Evolutionary conservation across 805 yeast genomes (phyloP), one percentile per base, ranked within the genome.

Genomic region (Cyberlindnera lachancei): DNA sequence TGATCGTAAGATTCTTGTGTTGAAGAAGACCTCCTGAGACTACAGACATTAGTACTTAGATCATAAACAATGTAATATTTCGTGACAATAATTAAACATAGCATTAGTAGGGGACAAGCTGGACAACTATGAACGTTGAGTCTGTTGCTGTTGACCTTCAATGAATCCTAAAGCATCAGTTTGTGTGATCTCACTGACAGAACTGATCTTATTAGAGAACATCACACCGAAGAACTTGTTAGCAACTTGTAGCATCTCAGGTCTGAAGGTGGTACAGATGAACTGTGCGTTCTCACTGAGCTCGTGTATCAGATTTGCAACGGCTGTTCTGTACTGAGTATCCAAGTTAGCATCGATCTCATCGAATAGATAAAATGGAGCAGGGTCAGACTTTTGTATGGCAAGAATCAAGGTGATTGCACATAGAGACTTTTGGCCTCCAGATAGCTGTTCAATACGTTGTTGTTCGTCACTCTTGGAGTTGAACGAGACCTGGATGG

Each of bases 281-380:
- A 90, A 92, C 57, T 92, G 98, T 11, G 94, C 94, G 34, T 68
- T 58, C 6, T 46, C 48, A 15, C 95, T 73, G 34, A 88, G 58
- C 22, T 71, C 66, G 42, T 73, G 66, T 34, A 92, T 77, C 64
- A 84, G 61, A 21, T 66, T 59, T 0, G 97, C 95, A 15, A 92
- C 95, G 0, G 95, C 75, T 0, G 83, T 71, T 48, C 98, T 71
- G 52, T 88, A 90, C 50, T 84, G 95, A 3, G 94, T 75, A 58
- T 92, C 98, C 41, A 92, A 65, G 46, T 90, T 92, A 5, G 97
- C 96, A 60, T 92, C 98, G 37, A 92, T 81, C 61, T 92, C 98
- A 58, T 92, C 98, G 56, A 92, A 90, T 29, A 92, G 59, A 53
- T 92, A 92, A 55, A 92, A 92, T 30, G 97, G 96, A 7, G 96